Base-by-base conservation (phyloP, 2,329 filamentous ascomycete species). In the Colletotrichum kahawae region DNA sequence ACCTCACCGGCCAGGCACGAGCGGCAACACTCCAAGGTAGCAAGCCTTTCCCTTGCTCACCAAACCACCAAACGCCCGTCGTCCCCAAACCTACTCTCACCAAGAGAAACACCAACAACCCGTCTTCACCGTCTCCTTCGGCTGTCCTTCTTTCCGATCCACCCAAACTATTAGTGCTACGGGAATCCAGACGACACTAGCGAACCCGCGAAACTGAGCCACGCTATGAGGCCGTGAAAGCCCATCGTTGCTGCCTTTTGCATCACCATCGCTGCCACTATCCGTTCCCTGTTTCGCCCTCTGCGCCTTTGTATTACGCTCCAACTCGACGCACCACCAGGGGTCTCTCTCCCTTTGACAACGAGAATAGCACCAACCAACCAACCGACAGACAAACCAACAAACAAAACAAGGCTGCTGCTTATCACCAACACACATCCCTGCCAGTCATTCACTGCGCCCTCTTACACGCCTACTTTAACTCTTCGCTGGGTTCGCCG, bases 201-300 rank as follows among this genome's bases (percentile, higher is more conserved):
- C 48, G 67, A 71, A 48, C 24, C 48, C 59, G 65, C 51, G 29
- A 67, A 66, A 64, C 66, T 65, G 56, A 70, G 65, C 76, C 74
- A 76, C 74, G 65, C 54, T 62, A 66, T 34, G 43, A 77, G 76
- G 76, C 74, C 76, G 76, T 76, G 75, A 76, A 76, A 71, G 68
- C 65, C 56, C 69, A 64, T 31, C 72, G 29, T 57, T 21, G 33
- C 65, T 54, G 63, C 71, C 71, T 62, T 70, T 54, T 72, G 65
- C 71, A 74, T 56, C 66, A 71, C 66, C 71, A 51, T 51, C 51
- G 38, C 71, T 76, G 34, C 56, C 62, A 59, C 62, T 38, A 64
- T 63, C 48, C 54, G 63, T 74, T 36, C 56, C 74, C 67, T 75
- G 63, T 72, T 67, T 72, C 72, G 66, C 36, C 34, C 56, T 71